These are phyloP conservation scores for Globisporangium spiculum DNA, from an alignment of 352 stramenopile genomes.

Conservation along the genomic window DNA sequence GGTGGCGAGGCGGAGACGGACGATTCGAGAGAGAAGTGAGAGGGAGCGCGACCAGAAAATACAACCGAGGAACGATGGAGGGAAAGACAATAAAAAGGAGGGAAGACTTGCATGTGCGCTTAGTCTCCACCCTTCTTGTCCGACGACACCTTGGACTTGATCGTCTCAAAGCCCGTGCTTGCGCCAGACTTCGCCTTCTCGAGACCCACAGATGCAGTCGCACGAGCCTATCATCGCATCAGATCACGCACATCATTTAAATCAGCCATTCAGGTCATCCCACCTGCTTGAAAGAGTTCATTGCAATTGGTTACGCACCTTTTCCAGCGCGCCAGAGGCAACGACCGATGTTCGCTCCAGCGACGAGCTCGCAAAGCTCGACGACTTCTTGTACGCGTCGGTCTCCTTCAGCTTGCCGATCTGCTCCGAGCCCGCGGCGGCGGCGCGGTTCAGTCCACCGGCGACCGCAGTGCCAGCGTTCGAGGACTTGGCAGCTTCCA, in stretches of 20 bases:
- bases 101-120: background rate
- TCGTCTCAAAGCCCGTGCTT: slow-evolving; percentile 62
- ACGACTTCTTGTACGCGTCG: slow-evolving; percentile 84
- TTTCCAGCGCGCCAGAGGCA: slow-evolving; percentile 65
- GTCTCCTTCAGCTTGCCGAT: slow-evolving; percentile 82
- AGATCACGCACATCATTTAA: background rate
- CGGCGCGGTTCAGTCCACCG: slow-evolving; percentile 58
- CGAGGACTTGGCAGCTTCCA: slow-evolving; percentile 76
- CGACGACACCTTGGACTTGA: slow-evolving; percentile 70
- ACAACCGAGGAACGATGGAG: slow-evolving; percentile 1
- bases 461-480: slow-evolving; percentile 70
- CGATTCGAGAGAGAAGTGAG: background rate
- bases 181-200: slow-evolving; percentile 83
- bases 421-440: slow-evolving; percentile 63
- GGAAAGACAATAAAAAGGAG: slow-evolving; percentile 2
- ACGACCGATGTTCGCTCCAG: slow-evolving; percentile 66
- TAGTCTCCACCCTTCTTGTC: slow-evolving; percentile 58
- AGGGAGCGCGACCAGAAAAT: background rate
- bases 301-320: slow-evolving; percentile 29
- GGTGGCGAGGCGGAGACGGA: background rate
- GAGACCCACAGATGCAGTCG: slow-evolving; percentile 52
- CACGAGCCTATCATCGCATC: slow-evolving; percentile 37
- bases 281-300: background rate
- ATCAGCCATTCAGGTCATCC: background rate
- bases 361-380: slow-evolving; percentile 47